These are phyloP conservation scores for Phalaenopsis hybrid DNA, from an alignment of 116 monocot genomes.

Conservation along the genomic window DNA sequence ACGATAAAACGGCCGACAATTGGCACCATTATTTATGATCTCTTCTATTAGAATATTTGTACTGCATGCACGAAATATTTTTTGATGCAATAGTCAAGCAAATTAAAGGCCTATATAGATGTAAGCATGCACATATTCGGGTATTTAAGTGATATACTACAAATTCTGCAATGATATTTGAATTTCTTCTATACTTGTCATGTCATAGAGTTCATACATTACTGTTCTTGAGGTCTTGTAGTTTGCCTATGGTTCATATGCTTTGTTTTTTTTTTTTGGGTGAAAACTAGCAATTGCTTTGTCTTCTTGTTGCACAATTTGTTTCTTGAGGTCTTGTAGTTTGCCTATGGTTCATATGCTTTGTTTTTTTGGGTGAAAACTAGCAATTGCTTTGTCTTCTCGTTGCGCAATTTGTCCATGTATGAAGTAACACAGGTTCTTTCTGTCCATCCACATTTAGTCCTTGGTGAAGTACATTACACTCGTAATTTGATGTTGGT, in stretches of 20 bases:
- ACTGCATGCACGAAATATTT: too few species aligned
- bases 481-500: neutral
- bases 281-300: neutral
- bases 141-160: neutral
- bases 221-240: neutral
- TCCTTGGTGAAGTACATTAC: too few species aligned
- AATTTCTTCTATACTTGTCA: neutral
- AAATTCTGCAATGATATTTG: neutral
- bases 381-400: neutral
- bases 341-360: neutral
- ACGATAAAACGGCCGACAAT: too few species aligned
- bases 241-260: neutral
- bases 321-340: neutral
- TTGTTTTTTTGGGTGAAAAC: too few species aligned
- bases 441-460: too few species aligned
- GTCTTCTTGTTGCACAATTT: too few species aligned
- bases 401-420: too few species aligned
- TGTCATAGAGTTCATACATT: neutral
- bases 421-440: neutral
- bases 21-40: too few species aligned
- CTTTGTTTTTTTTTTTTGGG: neutral
- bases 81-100: too few species aligned
- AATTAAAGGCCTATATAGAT: too few species aligned
- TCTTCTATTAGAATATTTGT: too few species aligned
- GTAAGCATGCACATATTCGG: too few species aligned